Evolutionary conservation across 768 basidiomycete genomes (phyloP).

Genomic region (Exidia glandulosa): DNA sequence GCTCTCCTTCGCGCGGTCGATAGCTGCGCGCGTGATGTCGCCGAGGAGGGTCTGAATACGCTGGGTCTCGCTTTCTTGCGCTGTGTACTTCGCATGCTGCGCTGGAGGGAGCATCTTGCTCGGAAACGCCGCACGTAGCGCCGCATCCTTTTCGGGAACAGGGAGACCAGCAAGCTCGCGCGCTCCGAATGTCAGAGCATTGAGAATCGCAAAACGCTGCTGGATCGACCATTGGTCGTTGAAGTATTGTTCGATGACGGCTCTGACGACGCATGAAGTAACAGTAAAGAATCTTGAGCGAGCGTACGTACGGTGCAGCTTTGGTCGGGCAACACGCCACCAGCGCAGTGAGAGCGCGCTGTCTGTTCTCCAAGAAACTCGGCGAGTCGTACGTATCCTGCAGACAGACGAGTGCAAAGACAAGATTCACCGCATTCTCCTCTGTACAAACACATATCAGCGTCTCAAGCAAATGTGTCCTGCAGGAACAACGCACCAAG

Average conservation of each 20-base stretch:
- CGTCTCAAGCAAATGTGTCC: conserved; percentile 1
- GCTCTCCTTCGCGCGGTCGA: conserved; percentile 48
- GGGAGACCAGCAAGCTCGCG: conserved; percentile 59
- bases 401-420: conserved; percentile 58
- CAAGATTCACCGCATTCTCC: conserved; percentile 82
- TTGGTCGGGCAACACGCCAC: conserved; percentile 68
- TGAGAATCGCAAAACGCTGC: conserved; percentile 78
- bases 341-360: conserved; percentile 67
- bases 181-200: conserved; percentile 76
- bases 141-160: conserved; percentile 17
- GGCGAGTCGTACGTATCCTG: conserved; percentile 81
- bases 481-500: conserved; percentile 45
- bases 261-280: conserved; percentile 29
- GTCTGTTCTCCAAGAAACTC: conserved; percentile 63
- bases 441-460: conserved; percentile 32
- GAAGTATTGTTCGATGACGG: conserved; percentile 87
- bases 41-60: conserved; percentile 50
- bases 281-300: background rate
- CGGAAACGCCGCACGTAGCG: conserved; percentile 46
- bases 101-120: conserved; percentile 65
- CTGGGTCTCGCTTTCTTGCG: conserved; percentile 23
- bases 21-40: conserved; percentile 48
- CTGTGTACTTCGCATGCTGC: conserved; percentile 60
- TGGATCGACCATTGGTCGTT: conserved; percentile 82
- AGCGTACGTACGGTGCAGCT: conserved; percentile 62